Conservation (phyloP, 2,329 filamentous ascomycete species). For the Pseudogymnoascus sp. region DNA sequence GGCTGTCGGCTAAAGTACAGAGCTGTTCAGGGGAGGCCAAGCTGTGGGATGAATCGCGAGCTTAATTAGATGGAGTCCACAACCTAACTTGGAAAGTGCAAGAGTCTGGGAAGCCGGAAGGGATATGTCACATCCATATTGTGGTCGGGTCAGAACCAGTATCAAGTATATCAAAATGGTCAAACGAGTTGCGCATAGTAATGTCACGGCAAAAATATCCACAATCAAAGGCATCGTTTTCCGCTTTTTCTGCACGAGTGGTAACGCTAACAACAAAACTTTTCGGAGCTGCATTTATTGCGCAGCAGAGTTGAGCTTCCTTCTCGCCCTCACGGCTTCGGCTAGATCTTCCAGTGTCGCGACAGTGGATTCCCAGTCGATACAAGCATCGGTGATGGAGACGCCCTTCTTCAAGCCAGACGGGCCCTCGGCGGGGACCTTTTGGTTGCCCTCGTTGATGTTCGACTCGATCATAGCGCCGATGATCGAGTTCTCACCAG, state of each 20-base stretch:
- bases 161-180: constrained; percentile 1
- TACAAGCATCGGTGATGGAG: constrained; percentile 93
- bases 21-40: not conserved
- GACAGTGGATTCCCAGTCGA: constrained; percentile 82
- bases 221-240: not conserved
- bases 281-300: not conserved
- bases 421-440: constrained; percentile 77
- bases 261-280: constrained; percentile 6
- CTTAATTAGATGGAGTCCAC: not conserved
- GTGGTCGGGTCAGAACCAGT: not conserved
- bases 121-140: not conserved
- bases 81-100: not conserved
- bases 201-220: constrained; percentile 4
- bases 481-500: constrained; percentile 80
- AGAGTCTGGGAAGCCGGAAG: not conserved
- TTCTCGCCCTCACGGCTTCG: constrained; percentile 68
- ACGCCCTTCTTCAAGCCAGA: constrained; percentile 75
- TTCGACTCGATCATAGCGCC: constrained; percentile 99
- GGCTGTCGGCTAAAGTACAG: not conserved
- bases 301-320: constrained; percentile 35
- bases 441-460: constrained; percentile 84
- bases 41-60: not conserved
- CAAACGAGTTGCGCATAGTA: not conserved
- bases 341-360: constrained; percentile 77
- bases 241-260: not conserved